These are phyloP conservation scores for Stagonosporopsis rhizophila DNA, from an alignment of 2,329 filamentous ascomycete genomes.

Conservation along the genomic window DNA sequence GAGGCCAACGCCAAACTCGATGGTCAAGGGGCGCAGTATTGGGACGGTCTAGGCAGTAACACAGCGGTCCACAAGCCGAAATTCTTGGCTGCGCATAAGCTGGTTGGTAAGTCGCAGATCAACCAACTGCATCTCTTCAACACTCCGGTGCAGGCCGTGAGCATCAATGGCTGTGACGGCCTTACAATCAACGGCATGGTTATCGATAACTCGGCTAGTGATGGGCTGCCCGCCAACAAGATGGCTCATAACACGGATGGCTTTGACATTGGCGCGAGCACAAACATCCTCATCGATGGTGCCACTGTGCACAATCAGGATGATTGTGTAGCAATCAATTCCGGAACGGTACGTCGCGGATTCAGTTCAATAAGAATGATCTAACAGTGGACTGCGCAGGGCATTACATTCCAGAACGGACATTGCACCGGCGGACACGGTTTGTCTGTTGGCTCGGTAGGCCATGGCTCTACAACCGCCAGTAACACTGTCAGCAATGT, in stretches of 20 bases:
- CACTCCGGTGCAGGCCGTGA: slow-evolving; percentile 61
- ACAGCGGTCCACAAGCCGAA: slow-evolving; percentile 49
- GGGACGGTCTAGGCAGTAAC: slow-evolving; percentile 53
- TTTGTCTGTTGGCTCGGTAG: slow-evolving; percentile 64
- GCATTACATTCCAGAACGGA: slow-evolving; percentile 42
- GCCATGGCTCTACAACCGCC: slow-evolving; percentile 31
- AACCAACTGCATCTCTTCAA: slow-evolving; percentile 59
- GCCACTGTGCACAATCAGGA: slow-evolving; percentile 64
- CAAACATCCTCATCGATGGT: slow-evolving; percentile 49
- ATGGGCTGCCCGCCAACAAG: slow-evolving; percentile 6
- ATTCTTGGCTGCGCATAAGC: neutral
- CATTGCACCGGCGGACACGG: slow-evolving; percentile 61
- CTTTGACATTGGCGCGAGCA: slow-evolving; percentile 61
- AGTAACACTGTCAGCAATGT: slow-evolving; percentile 16
- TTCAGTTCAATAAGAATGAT: neutral
- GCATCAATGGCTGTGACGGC: slow-evolving; percentile 49
- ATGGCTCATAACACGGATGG: slow-evolving; percentile 59
- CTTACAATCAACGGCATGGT: slow-evolving; percentile 58
- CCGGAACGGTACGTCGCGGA: slow-evolving; percentile 48
- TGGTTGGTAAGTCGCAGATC: slow-evolving; percentile 41
- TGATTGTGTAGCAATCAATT: slow-evolving; percentile 65
- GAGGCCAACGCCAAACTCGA: slow-evolving; percentile 36
- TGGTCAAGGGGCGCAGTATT: slow-evolving; percentile 32
- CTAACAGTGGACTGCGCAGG: neutral
- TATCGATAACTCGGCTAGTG: slow-evolving; percentile 54